Conservation (phyloP, 2,329 filamentous ascomycete genomes). For the Furcasterigmium furcatum region DNA sequence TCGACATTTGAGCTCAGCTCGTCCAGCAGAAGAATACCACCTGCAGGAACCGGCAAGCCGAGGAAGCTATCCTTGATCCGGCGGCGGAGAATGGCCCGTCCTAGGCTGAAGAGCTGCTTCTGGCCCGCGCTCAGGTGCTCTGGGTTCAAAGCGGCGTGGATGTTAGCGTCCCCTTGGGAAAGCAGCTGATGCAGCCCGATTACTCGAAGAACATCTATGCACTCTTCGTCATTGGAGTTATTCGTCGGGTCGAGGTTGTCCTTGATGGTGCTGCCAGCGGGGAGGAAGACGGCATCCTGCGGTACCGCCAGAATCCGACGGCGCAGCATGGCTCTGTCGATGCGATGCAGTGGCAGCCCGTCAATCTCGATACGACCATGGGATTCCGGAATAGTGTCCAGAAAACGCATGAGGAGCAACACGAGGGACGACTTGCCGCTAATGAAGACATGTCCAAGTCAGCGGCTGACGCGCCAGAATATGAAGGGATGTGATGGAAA, state of each 20-base stretch:
- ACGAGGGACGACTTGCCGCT: slow-evolving; percentile 32
- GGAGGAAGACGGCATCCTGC: slow-evolving; percentile 44
- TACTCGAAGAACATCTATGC: slow-evolving; percentile 18
- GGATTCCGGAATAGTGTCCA: slow-evolving; percentile 21
- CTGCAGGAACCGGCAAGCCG: not conserved
- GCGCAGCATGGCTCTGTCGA: slow-evolving; percentile 34
- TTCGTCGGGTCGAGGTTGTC: slow-evolving; percentile 32
- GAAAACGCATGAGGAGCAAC: slow-evolving; percentile 25
- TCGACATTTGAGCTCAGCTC: slow-evolving; percentile 41
- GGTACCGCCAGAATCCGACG: slow-evolving; percentile 40
- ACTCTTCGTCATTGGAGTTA: slow-evolving; percentile 18
- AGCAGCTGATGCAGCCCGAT: slow-evolving; percentile 24
- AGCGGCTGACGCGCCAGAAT: too few species aligned
- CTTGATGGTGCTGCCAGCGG: slow-evolving; percentile 28
- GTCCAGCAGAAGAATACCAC: slow-evolving; percentile 34
- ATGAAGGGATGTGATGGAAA: not conserved
- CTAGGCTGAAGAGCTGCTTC: slow-evolving; percentile 57
- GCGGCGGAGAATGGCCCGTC: slow-evolving; percentile 46
- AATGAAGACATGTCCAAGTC: too few species aligned
- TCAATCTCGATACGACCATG: slow-evolving; percentile 31
- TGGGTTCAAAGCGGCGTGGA: slow-evolving; percentile 30
- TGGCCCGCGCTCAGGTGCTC: slow-evolving; percentile 51
- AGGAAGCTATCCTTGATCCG: slow-evolving; percentile 25
- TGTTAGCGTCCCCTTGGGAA: slow-evolving; percentile 16
- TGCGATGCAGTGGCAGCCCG: slow-evolving; percentile 22